Base-by-base conservation (phyloP, 2,329 filamentous ascomycete genomes). In the Chalara sp. region DNA sequence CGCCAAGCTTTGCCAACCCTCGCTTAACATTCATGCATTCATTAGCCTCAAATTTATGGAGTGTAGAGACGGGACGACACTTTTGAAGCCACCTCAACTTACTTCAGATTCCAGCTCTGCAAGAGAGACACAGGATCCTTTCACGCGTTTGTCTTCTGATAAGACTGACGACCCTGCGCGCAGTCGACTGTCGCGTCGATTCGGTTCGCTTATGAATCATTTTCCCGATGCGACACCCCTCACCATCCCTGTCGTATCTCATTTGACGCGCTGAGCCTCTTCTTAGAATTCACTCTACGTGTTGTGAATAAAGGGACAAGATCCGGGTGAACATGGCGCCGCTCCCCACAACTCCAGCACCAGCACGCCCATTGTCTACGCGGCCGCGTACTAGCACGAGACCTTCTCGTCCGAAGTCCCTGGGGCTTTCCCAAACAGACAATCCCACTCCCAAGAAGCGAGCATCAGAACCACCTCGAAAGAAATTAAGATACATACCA, bases 401-500 rank as follows among this genome's bases (percentile, higher is more conserved):
- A 37, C 35, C 35, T 37, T 10, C 8, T 37, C 35, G n/a, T n/a
- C n/a, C 35, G 8, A 37, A n/a, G 35, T n/a, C n/a, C n/a, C 35
- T 37, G 8, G n/a, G 35, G 2, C 8, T n/a, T 10, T 10, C 8
- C 35, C 8, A 8, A 37, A 37, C 8, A n/a, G 8, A 37, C 35
- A 37, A n/a, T n/a, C 35, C n/a, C 8, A 37, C n/a, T n/a, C 8
- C 35, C 35, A 37, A n/a, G n/a, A 37, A 37, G 35, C 35, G n/a
- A 37, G 35, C 58, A 29, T 63, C 61, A 6, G 63, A 65, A 45
- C 63, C 63, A 33, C 83, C 85, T 10, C 75, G 75, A 1, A 90
- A 89, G 70, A 81, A 80, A 64, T 78, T 84, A 59, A 62, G 82
- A 68, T 96, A 96, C 71, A 80, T 95, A 45, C 89, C 92, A 33